phyloP scores from a whole-genome alignment of 2,329 filamentous ascomycete species.

The Diaporthe sp. region DNA sequence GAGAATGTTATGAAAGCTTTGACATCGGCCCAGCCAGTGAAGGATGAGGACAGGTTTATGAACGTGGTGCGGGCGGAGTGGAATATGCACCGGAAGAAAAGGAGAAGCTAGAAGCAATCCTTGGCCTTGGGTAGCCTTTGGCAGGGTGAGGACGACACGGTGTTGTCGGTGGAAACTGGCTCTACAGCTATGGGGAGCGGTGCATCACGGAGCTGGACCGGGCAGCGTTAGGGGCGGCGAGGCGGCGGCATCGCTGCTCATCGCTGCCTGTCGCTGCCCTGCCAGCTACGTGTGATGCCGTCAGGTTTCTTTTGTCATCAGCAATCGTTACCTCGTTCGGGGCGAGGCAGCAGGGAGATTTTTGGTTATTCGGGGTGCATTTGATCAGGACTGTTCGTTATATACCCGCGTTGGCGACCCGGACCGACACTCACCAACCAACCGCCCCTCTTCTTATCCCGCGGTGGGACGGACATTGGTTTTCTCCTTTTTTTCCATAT shows the following conservation, averaged over 20 bases:
- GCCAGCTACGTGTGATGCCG: not conserved
- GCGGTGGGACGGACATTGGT: constrained; percentile 27
- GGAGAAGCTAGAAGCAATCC: constrained; percentile 40
- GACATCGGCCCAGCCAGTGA: constrained; percentile 93
- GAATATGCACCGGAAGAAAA: constrained; percentile 73
- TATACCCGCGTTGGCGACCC: constrained; percentile 36
- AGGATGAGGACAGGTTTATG: constrained; percentile 95
- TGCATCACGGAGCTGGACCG: constrained; percentile 31
- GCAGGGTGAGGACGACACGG: not conserved
- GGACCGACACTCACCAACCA: constrained; percentile 2
- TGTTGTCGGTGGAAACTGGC: constrained; percentile 1
- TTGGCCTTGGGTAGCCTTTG: not conserved
- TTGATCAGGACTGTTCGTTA: constrained; percentile 38
- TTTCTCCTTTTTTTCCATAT: not conserved
- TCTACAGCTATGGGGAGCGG: constrained; percentile 29
- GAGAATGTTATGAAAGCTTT: constrained; percentile 98
- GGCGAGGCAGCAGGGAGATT: constrained; percentile 15
- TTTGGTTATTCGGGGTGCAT: constrained; percentile 34
- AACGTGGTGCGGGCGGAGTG: constrained; percentile 81
- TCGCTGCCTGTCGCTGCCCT: constrained; percentile 10
- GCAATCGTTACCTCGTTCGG: not conserved
- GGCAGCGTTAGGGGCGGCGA: constrained; percentile 33
- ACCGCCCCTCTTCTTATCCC: not conserved
- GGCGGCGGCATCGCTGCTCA: not conserved
- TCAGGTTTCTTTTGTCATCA: constrained; percentile 35